These are phyloP conservation scores for Chlamydomonas sp. DNA, from an alignment of 139 green algal species.

Conservation along the genomic window DNA sequence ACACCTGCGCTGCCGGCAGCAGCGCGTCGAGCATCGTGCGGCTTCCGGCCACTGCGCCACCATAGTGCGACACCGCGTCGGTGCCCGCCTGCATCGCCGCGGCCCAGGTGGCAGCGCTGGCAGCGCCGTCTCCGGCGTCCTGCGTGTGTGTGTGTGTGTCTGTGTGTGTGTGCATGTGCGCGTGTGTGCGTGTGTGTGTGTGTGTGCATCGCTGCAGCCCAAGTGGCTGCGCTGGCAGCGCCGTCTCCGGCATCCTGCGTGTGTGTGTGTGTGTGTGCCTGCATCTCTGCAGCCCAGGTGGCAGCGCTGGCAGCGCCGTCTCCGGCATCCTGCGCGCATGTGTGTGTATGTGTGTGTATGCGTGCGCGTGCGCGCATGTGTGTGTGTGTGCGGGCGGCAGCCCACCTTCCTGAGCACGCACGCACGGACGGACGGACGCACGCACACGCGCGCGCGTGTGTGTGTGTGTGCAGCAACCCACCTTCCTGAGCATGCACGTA, in stretches of 20 bases:
- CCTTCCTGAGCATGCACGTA: not conserved
- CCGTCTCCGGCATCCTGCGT: not conserved
- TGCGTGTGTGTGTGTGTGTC: no score
- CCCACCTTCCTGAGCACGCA: not conserved
- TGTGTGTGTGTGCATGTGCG: no score
- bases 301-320: no score
- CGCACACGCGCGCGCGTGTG: not conserved
- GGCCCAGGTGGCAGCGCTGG: not conserved
- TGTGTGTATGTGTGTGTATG: no score
- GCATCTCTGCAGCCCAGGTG: not conserved
- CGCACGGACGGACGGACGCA: not conserved
- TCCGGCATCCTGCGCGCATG: no score
- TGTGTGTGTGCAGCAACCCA: not conserved
- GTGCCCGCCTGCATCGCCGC: not conserved
- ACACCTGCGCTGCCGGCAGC: not conserved
- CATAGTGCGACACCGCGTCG: not conserved
- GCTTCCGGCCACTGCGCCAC: not conserved
- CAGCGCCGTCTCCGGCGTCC: no score
- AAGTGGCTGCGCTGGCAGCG: not conserved
- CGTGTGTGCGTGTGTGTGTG: not conserved
- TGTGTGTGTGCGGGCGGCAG: not conserved
- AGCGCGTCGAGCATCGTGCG: not conserved
- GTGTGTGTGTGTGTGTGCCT: not conserved
- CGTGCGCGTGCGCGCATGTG: no score
- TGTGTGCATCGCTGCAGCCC: not conserved